Evolutionary conservation across 257 asterid genomes (phyloP), one percentile per base, ranked within the genome.

Genomic region (Dorcoceras hygrometricum): DNA sequence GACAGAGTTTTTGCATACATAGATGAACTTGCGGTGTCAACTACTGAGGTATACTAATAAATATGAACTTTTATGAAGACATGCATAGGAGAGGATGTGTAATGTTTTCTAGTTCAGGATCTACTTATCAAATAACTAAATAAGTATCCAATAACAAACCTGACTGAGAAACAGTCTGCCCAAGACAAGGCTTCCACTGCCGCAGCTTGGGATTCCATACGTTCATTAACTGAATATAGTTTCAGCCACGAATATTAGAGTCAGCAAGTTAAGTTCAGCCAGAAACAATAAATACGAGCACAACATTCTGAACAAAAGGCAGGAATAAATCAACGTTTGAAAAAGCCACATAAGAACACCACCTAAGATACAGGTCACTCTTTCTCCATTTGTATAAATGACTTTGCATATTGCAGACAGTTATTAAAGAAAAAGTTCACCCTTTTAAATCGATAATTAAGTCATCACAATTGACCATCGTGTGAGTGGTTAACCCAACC

Each of bases 121-220:
- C 23, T 8, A 20, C 11, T 8, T 43, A 60, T 28, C 9, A 26
- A 14, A 66, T 50, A 28, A 53, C 48, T 23, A 62, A 39, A 29
- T 0, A 29, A 51, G 24, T 60, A 16, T 68, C 64, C 67, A 69
- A 39, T 28, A n/a, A 20, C 76, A 23, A 60, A 93, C 99, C 97
- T 83, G 95, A 71, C 70, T 66, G 80, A 56, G 90, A 72, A 75
- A 85, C 78, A 61, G 89, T 65, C 73, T 83, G 89, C 71, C 85
- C 78, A 71, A 84, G 72, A 72, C 91, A 87, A 73, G 97, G 97
- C 87, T 88, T 94, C 99, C 99, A 94, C 84, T 85, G 95, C 66
- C 75, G 86, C 31, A 80, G 32, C 79, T 86, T 94, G 55, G 91
- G 89, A 79, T 83, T 84, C 99, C 99, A 94, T 32, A 81, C 96